Percentiles rank a stretch among this genome's conserved stretches.
These are phyloP conservation scores for Biscogniauxia sp. DNA, from an alignment of 2,329 filamentous ascomycete genomes.

Conservation along the genomic window DNA sequence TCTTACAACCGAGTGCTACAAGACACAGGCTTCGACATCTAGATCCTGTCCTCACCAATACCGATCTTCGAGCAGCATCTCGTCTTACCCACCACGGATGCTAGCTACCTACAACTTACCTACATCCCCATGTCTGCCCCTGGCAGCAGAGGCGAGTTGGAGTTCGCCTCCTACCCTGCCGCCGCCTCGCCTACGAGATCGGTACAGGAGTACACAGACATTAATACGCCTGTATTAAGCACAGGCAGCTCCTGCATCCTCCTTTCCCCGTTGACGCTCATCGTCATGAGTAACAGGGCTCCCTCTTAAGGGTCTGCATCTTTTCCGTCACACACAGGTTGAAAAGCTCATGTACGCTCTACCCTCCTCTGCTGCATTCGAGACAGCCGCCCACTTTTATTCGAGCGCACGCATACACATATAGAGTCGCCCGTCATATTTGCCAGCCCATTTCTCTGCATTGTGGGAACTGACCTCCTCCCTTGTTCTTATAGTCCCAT, in stretches of 20 bases:
- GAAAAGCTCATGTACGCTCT: constrained; percentile 1
- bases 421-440: constrained; percentile 31
- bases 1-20: not conserved
- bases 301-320: constrained; percentile 1
- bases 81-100: too few relatives aligned
- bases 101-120: constrained; percentile 11
- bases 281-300: not conserved
- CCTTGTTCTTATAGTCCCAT: constrained; percentile 32
- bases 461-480: constrained; percentile 26
- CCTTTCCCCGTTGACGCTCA: constrained; percentile 8
- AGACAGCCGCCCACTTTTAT: constrained; percentile 20
- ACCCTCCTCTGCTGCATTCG: constrained; percentile 18
- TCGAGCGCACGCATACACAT: constrained; percentile 21
- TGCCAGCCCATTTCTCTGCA: constrained; percentile 28
- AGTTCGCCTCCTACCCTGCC: constrained; percentile 6
- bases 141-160: constrained; percentile 10
- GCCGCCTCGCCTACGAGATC: constrained; percentile 11
- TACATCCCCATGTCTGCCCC: constrained; percentile 16
- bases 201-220: not conserved
- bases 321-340: constrained; percentile 1
- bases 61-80: not conserved
- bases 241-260: constrained; percentile 25
- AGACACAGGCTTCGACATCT: not conserved
- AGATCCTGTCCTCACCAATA: not conserved
- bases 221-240: constrained; percentile 26